A percentile compares a stretch with the other conserved stretches of the same genome.
Evolutionary conservation across 768 basidiomycete genomes (phyloP).

Genomic region (Asterophora parasitica): DNA sequence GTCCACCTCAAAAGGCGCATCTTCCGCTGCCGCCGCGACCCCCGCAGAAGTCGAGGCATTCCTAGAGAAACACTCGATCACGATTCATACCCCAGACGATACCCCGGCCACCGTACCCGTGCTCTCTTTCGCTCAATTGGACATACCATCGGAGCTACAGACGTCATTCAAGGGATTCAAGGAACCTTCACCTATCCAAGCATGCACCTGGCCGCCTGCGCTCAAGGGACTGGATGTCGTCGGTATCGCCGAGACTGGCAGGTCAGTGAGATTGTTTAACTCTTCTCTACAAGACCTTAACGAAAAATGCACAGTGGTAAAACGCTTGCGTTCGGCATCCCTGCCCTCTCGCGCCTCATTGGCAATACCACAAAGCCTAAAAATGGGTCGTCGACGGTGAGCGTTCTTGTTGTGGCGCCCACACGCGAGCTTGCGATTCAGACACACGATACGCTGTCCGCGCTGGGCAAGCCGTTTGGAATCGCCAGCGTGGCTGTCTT

Average conservation of each 20-base stretch:
- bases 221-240: slow-evolving; percentile 82
- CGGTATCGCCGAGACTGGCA: slow-evolving; percentile 96
- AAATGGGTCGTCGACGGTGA: slow-evolving; percentile 35
- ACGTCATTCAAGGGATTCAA: slow-evolving; percentile 67
- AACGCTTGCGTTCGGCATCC: slow-evolving; percentile 93
- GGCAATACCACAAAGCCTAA: slow-evolving; percentile 28
- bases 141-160: slow-evolving; percentile 57
- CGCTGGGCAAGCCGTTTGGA: slow-evolving; percentile 67
- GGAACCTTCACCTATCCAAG: slow-evolving; percentile 92
- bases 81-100: slow-evolving; percentile 53
- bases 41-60: slow-evolving; percentile 53
- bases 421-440: slow-evolving; percentile 96
- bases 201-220: slow-evolving; percentile 90
- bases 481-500: slow-evolving; percentile 85
- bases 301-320: slow-evolving; percentile 62
- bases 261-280: slow-evolving; percentile 35
- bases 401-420: slow-evolving; percentile 82
- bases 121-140: slow-evolving; percentile 68
- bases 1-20: slow-evolving; percentile 12
- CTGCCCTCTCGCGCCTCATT: slow-evolving; percentile 71
- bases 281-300: slow-evolving; percentile 1
- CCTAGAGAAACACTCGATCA: slow-evolving; percentile 68
- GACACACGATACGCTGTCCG: slow-evolving; percentile 79
- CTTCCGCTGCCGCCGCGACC: slow-evolving; percentile 19
- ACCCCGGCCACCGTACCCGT: slow-evolving; percentile 54